Evolutionary conservation across 176 grass and related monocot genomes (phyloP).

Genomic region (Avena eriantha): DNA sequence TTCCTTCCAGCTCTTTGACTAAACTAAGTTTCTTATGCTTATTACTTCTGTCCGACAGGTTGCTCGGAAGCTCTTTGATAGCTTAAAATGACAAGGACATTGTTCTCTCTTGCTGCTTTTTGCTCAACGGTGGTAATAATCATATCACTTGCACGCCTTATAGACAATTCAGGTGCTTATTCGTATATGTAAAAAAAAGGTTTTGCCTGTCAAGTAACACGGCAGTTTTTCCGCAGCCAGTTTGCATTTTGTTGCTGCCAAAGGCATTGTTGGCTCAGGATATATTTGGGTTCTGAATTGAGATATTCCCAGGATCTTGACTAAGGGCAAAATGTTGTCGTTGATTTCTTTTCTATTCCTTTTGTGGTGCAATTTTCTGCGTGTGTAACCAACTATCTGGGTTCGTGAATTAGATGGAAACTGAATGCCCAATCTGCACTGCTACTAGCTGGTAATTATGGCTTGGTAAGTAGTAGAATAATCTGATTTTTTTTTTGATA

Average conservation of each 20-base stretch:
- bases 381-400: neutral
- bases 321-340: neutral
- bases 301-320: constrained; percentile 39
- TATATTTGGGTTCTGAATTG: constrained; percentile 7
- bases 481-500: neutral
- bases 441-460: neutral
- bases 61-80: constrained; percentile 78
- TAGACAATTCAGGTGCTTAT: constrained; percentile 35
- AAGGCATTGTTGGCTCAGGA: constrained; percentile 31
- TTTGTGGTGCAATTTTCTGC: neutral
- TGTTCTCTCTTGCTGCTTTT: constrained; percentile 32
- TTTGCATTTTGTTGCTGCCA: constrained; percentile 34
- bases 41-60: constrained; percentile 56
- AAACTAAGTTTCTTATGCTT: constrained; percentile 19
- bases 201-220: constrained; percentile 41
- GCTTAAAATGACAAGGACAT: constrained; percentile 67
- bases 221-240: constrained; percentile 8
- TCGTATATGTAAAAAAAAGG: constrained; percentile 47
- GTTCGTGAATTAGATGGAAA: neutral
- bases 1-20: neutral
- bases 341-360: constrained; percentile 1
- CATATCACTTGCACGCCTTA: neutral
- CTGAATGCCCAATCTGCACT: neutral
- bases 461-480: neutral
- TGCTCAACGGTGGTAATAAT: constrained; percentile 45